phyloP scores from a whole-genome alignment of 352 stramenopile genomes.

The Plasmopara halstedii region DNA sequence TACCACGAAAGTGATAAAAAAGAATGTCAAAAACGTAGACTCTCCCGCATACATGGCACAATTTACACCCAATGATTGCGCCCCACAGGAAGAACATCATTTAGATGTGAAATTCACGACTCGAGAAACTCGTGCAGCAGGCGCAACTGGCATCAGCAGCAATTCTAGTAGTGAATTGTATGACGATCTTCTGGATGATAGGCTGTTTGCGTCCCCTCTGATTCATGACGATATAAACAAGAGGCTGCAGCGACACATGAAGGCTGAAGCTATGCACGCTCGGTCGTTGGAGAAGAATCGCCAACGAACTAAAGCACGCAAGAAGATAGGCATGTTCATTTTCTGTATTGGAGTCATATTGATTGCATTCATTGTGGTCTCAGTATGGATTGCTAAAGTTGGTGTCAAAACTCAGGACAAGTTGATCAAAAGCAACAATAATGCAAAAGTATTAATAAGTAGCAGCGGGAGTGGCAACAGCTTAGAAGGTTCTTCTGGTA shows the following conservation, averaged over 20 bases:
- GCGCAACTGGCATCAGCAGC: slow-evolving; percentile 5
- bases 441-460: slow-evolving; percentile 1
- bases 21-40: slow-evolving; percentile 4
- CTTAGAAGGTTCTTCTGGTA: slow-evolving; percentile 4
- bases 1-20: slow-evolving; percentile 6
- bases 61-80: slow-evolving; percentile 19
- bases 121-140: slow-evolving; percentile 5
- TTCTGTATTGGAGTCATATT: slow-evolving; percentile 51
- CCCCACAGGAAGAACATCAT: slow-evolving; percentile 11
- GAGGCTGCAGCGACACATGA: slow-evolving; percentile 42
- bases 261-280: slow-evolving; percentile 47
- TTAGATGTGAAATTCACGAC: slow-evolving; percentile 17
- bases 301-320: slow-evolving; percentile 41
- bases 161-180: slow-evolving; percentile 8
- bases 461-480: slow-evolving; percentile 3
- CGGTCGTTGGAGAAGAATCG: slow-evolving; percentile 49
- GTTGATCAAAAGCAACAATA: slow-evolving; percentile 10
- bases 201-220: slow-evolving; percentile 8
- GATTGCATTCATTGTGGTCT: slow-evolving; percentile 47
- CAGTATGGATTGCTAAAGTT: slow-evolving; percentile 47
- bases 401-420: slow-evolving; percentile 35
- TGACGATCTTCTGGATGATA: slow-evolving; percentile 14
- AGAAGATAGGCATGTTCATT: slow-evolving; percentile 53
- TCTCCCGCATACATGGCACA: slow-evolving; percentile 21
- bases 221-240: slow-evolving; percentile 34